Percentiles rank a stretch among this genome's conserved stretches.
Evolutionary conservation across 352 stramenopile species (phyloP).

Genomic region (Phytophthora ohioensis): DNA sequence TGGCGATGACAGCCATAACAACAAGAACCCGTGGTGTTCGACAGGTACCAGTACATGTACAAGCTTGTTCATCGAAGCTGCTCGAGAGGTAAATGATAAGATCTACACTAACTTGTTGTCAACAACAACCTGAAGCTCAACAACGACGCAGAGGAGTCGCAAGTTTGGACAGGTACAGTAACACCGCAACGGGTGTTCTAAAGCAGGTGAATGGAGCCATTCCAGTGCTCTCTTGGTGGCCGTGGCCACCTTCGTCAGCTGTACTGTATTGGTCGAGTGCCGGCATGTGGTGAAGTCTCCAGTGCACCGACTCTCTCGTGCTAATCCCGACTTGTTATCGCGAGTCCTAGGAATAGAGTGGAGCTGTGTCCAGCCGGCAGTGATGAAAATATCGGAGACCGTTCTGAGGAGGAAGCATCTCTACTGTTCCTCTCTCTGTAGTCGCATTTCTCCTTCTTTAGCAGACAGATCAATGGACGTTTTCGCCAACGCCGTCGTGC

Average conservation of each 20-base stretch:
- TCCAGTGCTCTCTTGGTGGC: no score
- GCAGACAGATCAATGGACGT: constrained; percentile 14
- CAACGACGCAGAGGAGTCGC: no score
- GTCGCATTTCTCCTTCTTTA: constrained; percentile 2
- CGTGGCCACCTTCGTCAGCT: background rate
- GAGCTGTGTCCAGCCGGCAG: constrained; percentile 17
- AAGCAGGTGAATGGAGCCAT: no score
- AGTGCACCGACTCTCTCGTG: constrained; percentile 21
- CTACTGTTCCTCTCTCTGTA: constrained; percentile 8
- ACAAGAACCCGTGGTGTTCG: no score
- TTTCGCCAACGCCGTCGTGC: constrained; percentile 29
- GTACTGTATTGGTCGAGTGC: background rate
- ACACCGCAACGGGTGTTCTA: no score
- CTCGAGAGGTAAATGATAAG: no score
- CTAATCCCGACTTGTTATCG: constrained; percentile 24
- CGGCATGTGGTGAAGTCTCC: background rate
- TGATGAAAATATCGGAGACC: constrained; percentile 25
- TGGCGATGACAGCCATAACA: no score
- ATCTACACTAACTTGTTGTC: no score
- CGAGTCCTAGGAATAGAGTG: constrained; percentile 26
- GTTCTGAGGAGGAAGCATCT: constrained; percentile 21
- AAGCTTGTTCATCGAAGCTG: no score
- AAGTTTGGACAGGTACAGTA: no score
- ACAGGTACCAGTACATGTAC: no score
- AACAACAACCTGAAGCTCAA: no score